phyloP scores from a whole-genome alignment of 306 rosid genomes.

The Fragaria iinumae region DNA sequence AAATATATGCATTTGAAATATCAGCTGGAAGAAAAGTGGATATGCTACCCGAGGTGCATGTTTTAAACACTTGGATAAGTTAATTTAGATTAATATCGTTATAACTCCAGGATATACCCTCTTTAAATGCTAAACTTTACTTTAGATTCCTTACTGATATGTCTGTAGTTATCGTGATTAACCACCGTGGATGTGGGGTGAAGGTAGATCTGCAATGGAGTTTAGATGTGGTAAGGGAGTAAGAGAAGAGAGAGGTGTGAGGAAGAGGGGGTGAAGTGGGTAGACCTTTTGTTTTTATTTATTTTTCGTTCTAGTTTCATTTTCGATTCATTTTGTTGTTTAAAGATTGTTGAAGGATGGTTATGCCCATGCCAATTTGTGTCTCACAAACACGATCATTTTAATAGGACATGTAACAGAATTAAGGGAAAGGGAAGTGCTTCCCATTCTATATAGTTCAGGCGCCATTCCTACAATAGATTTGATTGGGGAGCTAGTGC shows the following conservation, averaged over 20 bases:
- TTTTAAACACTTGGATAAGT: slow-evolving; percentile 3
- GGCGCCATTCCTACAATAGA: background rate
- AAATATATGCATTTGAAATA: slow-evolving; percentile 79
- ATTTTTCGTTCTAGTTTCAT: background rate
- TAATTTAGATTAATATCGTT: background rate
- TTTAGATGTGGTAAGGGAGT: background rate
- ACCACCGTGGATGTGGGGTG: background rate
- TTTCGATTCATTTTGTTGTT: background rate
- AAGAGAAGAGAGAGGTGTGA: background rate
- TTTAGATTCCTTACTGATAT: background rate
- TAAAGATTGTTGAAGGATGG: background rate
- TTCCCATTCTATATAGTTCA: background rate
- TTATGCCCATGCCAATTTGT: background rate
- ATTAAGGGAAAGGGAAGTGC: background rate
- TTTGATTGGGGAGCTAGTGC: background rate
- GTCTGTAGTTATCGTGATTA: background rate
- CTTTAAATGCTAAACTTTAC: background rate
- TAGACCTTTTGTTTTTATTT: background rate
- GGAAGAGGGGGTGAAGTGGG: background rate
- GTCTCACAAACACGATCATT: background rate
- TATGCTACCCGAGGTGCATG: slow-evolving; percentile 77
- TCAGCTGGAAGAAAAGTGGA: slow-evolving; percentile 74
- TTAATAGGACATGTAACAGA: background rate
- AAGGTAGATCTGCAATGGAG: background rate
- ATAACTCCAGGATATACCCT: background rate